Percentiles rank a stretch among this genome's conserved stretches.
Conservation (phyloP, 768 basidiomycete genomes). For the Pulveroboletus sp. region DNA sequence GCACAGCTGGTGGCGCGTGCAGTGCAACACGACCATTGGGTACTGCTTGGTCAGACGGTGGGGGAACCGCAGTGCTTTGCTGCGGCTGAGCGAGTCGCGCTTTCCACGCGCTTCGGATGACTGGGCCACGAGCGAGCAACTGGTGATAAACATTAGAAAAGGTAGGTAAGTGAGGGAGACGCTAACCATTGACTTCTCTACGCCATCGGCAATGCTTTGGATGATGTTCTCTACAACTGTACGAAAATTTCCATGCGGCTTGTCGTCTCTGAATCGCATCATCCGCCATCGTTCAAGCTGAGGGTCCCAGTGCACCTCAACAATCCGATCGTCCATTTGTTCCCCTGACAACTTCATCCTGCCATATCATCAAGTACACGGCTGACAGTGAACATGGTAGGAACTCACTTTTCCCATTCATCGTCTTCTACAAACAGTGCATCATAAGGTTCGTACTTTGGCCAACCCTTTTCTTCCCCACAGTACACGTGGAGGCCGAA, state of each 20-base stretch:
- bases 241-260: conserved; percentile 87
- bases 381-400: neutral
- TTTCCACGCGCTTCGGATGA: conserved; percentile 77
- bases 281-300: conserved; percentile 70
- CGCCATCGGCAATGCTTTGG: conserved; percentile 89
- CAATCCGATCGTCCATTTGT: conserved; percentile 90
- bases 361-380: conserved; percentile 6
- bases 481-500: conserved; percentile 84
- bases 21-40: conserved; percentile 24
- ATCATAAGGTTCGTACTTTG: conserved; percentile 83
- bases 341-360: conserved; percentile 85
- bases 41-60: conserved; percentile 17
- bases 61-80: conserved; percentile 19
- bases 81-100: conserved; percentile 47
- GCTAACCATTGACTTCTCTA: conserved; percentile 82
- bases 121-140: conserved; percentile 64
- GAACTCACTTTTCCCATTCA: conserved; percentile 88
- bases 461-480: conserved; percentile 55
- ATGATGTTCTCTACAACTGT: conserved; percentile 86
- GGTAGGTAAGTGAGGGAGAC: conserved; percentile 1
- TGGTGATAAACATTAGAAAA: conserved; percentile 31
- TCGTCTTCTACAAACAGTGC: conserved; percentile 80
- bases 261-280: conserved; percentile 94
- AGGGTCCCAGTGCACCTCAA: conserved; percentile 91
- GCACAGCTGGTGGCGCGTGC: conserved; percentile 17